Evolutionary conservation across 192 early-diverging fungal genomes (phyloP).

Genomic region (Entomortierella beljakovae): DNA sequence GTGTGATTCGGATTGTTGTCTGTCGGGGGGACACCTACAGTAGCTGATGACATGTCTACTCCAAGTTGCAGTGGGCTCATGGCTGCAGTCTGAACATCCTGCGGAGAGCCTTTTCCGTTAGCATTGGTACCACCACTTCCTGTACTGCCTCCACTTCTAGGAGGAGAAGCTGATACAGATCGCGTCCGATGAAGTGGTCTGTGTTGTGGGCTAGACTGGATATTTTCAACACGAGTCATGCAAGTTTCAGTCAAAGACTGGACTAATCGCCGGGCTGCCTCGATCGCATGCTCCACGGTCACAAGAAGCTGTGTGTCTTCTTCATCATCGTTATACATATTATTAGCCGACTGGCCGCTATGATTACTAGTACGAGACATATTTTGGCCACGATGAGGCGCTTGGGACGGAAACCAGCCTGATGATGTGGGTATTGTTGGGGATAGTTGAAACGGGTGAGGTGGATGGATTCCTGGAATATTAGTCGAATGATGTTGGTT

Average conservation of each 20-base stretch:
- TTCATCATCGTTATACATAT: conserved; percentile 17
- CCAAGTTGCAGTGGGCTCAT: conserved; percentile 35
- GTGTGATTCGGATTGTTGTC: not conserved
- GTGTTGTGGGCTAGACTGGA: conserved; percentile 28
- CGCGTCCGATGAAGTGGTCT: conserved; percentile 19
- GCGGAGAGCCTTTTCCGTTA: conserved; percentile 1
- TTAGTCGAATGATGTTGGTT: not conserved
- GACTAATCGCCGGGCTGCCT: conserved; percentile 37
- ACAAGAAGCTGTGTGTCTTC: conserved; percentile 32
- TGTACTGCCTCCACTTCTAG: conserved; percentile 21
- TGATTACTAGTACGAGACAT: conserved; percentile 47
- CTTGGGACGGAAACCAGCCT: conserved; percentile 30
- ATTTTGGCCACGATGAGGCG: conserved; percentile 44
- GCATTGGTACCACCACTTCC: conserved; percentile 9
- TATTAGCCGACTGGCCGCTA: conserved; percentile 29
- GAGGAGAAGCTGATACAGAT: conserved; percentile 46
- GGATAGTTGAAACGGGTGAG: conserved; percentile 37
- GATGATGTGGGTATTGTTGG: conserved; percentile 29
- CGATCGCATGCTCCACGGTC: conserved; percentile 41
- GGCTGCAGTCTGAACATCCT: not conserved
- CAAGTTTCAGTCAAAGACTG: conserved; percentile 45
- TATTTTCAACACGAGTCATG: conserved; percentile 34
- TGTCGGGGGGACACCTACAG: not conserved
- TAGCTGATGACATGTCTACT: conserved; percentile 6
- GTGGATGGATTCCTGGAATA: conserved; percentile 1